A percentile compares a stretch with the other conserved stretches of the same genome.
Evolutionary conservation across 225 moss, liverwort and hornwort species (phyloP).

Genomic region (Asterella californica): DNA sequence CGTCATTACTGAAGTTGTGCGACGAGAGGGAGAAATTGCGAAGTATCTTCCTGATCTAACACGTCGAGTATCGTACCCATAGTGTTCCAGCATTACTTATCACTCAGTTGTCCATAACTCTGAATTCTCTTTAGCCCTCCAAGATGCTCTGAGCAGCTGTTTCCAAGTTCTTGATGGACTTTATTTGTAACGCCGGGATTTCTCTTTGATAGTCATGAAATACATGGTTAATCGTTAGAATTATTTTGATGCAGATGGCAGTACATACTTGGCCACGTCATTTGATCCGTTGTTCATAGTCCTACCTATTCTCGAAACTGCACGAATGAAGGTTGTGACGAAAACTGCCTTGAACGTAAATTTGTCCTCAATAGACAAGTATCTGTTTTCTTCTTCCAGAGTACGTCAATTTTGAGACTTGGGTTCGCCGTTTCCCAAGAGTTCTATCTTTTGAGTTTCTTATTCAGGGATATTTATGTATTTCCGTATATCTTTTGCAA

Average conservation of each 20-base stretch:
- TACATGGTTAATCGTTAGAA: not conserved
- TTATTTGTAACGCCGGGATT: not conserved
- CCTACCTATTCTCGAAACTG: conserved; percentile 57
- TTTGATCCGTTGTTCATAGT: conserved; percentile 63
- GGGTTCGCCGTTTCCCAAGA: too few relatives aligned
- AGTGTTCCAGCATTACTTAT: too few relatives aligned
- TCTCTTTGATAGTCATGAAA: not conserved
- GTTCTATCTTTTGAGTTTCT: not conserved
- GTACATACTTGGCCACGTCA: conserved; percentile 64
- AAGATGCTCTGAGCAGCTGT: too few relatives aligned
- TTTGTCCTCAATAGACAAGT: too few relatives aligned
- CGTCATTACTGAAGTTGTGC: too few relatives aligned
- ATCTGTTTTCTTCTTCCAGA: too few relatives aligned
- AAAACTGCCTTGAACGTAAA: too few relatives aligned
- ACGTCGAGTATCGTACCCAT: too few relatives aligned
- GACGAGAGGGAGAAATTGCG: too few relatives aligned
- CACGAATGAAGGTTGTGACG: conserved; percentile 59
- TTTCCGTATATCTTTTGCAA: not conserved
- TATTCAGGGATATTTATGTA: not conserved
- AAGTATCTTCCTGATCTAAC: too few relatives aligned
- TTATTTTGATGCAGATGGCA: conserved; percentile 51
- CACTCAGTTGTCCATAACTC: too few relatives aligned
- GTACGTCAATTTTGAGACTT: not conserved
- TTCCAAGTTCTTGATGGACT: not conserved
- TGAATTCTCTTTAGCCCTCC: too few relatives aligned